Evolutionary conservation across 1,139 yeast species (phyloP).

Genomic region (Suhomyces ambrosiae): DNA sequence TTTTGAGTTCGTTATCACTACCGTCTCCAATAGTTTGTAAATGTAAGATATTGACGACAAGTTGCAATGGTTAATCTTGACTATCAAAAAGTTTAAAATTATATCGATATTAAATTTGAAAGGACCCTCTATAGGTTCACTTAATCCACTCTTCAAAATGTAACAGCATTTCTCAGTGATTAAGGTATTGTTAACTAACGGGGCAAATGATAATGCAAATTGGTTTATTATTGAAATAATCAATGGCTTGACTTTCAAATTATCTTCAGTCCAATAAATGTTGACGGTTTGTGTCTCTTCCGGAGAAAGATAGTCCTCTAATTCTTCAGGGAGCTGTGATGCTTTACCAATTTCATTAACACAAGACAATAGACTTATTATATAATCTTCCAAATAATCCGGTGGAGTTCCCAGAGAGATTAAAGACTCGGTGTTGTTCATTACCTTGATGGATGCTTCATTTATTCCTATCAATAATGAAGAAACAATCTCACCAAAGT

Average conservation of each 20-base stretch:
- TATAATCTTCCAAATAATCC: slow-evolving; percentile 39
- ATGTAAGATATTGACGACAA: slow-evolving; percentile 40
- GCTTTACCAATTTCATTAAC: slow-evolving; percentile 71
- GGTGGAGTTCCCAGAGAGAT: slow-evolving; percentile 8
- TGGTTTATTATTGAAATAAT: slow-evolving; percentile 42
- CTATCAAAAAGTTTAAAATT: slow-evolving; percentile 48
- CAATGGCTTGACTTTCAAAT: slow-evolving; percentile 39
- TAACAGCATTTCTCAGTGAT: slow-evolving; percentile 59
- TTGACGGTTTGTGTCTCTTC: slow-evolving; percentile 26
- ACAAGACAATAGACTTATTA: slow-evolving; percentile 59
- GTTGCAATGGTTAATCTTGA: slow-evolving; percentile 36
- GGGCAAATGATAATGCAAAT: slow-evolving; percentile 43
- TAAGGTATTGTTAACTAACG: slow-evolving; percentile 36
- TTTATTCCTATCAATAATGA: slow-evolving; percentile 27
- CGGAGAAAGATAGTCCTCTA: slow-evolving; percentile 41
- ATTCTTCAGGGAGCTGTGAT: slow-evolving; percentile 58
- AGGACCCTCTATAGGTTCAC: slow-evolving; percentile 58
- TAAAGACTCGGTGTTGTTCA: slow-evolving; percentile 13
- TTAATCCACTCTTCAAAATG: slow-evolving; percentile 57
- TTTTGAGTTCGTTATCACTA: slow-evolving; percentile 38
- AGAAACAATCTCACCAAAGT: slow-evolving; percentile 26
- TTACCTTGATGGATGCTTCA: slow-evolving; percentile 18
- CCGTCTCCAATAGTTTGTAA: slow-evolving; percentile 43
- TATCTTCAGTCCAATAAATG: slow-evolving; percentile 43
- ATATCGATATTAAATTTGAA: slow-evolving; percentile 52